Conservation (phyloP, 495 filamentous ascomycete genomes). For the Tuber magnatum region DNA sequence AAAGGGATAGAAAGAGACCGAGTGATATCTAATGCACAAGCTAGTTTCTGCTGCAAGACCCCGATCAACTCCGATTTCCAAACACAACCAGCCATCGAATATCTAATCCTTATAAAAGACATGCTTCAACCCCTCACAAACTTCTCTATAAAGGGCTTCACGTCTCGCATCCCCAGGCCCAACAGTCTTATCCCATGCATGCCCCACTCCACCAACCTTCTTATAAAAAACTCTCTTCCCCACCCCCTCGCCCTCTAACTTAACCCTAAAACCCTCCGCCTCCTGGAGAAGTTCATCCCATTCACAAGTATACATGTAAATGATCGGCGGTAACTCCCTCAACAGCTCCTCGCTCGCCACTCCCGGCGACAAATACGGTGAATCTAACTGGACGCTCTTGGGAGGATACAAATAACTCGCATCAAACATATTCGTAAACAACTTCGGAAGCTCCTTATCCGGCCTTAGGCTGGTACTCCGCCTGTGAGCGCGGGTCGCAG, state of each 20-base stretch:
- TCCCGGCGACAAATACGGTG: slow-evolving; percentile 59
- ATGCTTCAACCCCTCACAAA: slow-evolving; percentile 20
- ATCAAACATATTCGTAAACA: slow-evolving; percentile 81
- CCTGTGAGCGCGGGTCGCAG: slow-evolving; percentile 64
- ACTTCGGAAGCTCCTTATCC: slow-evolving; percentile 63
- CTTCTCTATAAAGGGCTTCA: slow-evolving; percentile 25
- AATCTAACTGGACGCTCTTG: slow-evolving; percentile 48
- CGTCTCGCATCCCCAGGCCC: slow-evolving; percentile 50
- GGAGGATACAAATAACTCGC: slow-evolving; percentile 65
- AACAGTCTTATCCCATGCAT: slow-evolving; percentile 83
- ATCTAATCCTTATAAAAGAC: slow-evolving; percentile 3
- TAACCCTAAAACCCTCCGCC: slow-evolving; percentile 59
- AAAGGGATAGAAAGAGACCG: background rate
- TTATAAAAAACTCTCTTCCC: slow-evolving; percentile 62
- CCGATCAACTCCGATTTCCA: background rate
- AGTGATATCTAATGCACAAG: background rate
- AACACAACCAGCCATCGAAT: background rate
- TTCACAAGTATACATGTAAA: slow-evolving; percentile 75
- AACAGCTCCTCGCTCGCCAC: slow-evolving; percentile 53
- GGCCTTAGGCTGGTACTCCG: slow-evolving; percentile 56
- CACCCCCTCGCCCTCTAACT: slow-evolving; percentile 51
- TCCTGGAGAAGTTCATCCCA: slow-evolving; percentile 85
- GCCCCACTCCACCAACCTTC: slow-evolving; percentile 63
- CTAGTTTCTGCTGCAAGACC: too few relatives aligned
- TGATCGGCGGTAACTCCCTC: slow-evolving; percentile 52